Evolutionary conservation across 164 flowering plant genomes (phyloP), one percentile per base, ranked within the genome.

Genomic region (Kalanchoe fedtschenkoi): DNA sequence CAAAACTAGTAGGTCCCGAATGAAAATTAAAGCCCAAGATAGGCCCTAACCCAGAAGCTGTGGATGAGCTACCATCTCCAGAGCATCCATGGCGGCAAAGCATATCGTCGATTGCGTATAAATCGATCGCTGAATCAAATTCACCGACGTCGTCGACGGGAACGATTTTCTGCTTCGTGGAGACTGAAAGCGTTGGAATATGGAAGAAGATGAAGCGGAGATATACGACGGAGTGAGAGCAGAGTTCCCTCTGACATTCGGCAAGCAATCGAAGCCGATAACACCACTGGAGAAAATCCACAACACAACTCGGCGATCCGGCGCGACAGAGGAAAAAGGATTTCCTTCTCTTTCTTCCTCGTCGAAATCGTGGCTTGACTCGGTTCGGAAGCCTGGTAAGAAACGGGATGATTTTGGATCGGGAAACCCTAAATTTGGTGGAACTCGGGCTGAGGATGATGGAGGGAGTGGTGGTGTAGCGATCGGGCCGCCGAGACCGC

Each of bases 211-310:
- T 61, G 96, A 87, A 65, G 85, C 77, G 10, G 96, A 91, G 44
- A 75, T 85, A 10, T 85, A 83, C 79, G 90, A 86, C 0, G 98
- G 95, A 1, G 41, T 77, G 0, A 80, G 99, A 62, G 83, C 95
- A 8, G 86, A 88, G 14, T 90, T 93, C 67, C 99, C 99, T 30
- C 68, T 88, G 7, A 34, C 84, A 5, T 93, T 93, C 70, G 97
- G 99, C 34, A 93, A 93, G 75, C 84, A 80, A 75, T 62, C 87
- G 2, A 88, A 87, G 51, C 28, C 83, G n/a, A 85, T 74, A 62
- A 78, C 85, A 24, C 72, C 96, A 62, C 82, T 90, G 21, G 99
- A 93, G 66, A 53, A 69, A 61, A 57, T 88, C 21, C 99, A 93
- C 81, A 79, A 69, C 72, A 43, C 89, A 58, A 93, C 99, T 58